A percentile compares a stretch with the other conserved stretches of the same genome.
These are phyloP conservation scores for Chaetomium cochliodes DNA, from an alignment of 495 filamentous ascomycete species.

Conservation along the genomic window DNA sequence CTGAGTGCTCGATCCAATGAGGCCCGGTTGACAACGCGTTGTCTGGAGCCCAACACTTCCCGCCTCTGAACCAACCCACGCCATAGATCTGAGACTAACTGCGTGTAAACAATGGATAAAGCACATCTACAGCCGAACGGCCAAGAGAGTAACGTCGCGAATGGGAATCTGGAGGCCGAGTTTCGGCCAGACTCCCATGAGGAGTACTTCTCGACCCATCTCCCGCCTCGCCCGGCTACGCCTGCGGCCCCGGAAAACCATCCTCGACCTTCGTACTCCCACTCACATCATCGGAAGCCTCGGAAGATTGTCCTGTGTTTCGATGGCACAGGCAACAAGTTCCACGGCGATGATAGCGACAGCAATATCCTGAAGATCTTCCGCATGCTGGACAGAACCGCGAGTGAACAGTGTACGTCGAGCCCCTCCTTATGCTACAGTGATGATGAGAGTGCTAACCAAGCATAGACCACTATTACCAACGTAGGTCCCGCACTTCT, in stretches of 20 bases:
- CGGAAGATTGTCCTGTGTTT: conserved; percentile 74
- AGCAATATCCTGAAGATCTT: conserved; percentile 92
- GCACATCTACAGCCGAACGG: conserved; percentile 28
- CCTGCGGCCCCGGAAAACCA: conserved; percentile 17
- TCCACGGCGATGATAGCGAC: conserved; percentile 73
- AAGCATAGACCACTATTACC: conserved; percentile 63
- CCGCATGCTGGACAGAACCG: conserved; percentile 57
- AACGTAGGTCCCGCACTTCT: conserved; percentile 45
- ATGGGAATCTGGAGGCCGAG: not conserved
- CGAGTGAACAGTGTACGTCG: conserved; percentile 50
- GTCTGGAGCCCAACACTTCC: not conserved
- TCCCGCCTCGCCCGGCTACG: conserved; percentile 29
- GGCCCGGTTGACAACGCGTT: not conserved
- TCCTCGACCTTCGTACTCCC: not conserved
- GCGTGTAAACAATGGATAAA: conserved; percentile 26
- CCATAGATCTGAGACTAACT: not conserved
- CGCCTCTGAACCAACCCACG: not conserved
- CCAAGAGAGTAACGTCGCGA: conserved; percentile 3
- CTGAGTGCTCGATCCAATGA: not conserved
- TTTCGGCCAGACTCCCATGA: conserved; percentile 13
- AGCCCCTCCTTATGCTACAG: not conserved
- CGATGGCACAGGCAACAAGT: conserved; percentile 88
- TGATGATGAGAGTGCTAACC: not conserved
- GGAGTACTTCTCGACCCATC: conserved; percentile 32
- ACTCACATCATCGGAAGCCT: conserved; percentile 24